phyloP scores from a whole-genome alignment of 78 protist genomes.

The Dictyostelium citrinum region DNA sequence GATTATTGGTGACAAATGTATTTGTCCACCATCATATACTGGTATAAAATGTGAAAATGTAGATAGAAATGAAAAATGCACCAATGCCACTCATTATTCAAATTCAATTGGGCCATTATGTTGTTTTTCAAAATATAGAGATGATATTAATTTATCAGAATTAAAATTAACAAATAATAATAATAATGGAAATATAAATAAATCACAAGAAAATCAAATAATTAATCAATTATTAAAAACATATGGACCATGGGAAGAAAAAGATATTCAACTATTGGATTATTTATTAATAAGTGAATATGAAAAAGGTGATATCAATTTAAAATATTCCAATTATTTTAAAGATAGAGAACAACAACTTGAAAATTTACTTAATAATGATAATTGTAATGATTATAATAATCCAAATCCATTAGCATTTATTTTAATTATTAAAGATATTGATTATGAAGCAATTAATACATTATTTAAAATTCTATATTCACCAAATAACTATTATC shows the following conservation, averaged over 20 bases:
- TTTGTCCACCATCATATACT: background rate
- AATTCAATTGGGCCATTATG: background rate
- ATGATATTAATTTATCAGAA: background rate
- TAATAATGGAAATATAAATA: too few relatives aligned
- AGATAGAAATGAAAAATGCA: background rate
- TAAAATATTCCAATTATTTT: background rate
- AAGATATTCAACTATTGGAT: background rate
- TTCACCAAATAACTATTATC: constrained; percentile 16
- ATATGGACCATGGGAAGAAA: constrained; percentile 28
- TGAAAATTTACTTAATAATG: background rate
- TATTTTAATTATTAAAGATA: background rate
- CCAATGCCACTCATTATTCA: background rate
- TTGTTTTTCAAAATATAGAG: constrained; percentile 23
- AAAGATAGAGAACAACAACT: background rate
- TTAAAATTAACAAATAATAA: background rate
- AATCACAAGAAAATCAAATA: background rate
- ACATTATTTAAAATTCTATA: background rate
- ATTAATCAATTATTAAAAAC: background rate
- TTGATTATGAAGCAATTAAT: background rate
- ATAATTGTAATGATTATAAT: background rate
- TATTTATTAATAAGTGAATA: background rate
- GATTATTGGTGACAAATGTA: background rate
- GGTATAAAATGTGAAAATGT: background rate
- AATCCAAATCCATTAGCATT: constrained; percentile 2
- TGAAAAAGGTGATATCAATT: background rate